phyloP scores from a whole-genome alignment of 2,329 filamentous ascomycete species.

The Kalaharituber pfeilii region DNA sequence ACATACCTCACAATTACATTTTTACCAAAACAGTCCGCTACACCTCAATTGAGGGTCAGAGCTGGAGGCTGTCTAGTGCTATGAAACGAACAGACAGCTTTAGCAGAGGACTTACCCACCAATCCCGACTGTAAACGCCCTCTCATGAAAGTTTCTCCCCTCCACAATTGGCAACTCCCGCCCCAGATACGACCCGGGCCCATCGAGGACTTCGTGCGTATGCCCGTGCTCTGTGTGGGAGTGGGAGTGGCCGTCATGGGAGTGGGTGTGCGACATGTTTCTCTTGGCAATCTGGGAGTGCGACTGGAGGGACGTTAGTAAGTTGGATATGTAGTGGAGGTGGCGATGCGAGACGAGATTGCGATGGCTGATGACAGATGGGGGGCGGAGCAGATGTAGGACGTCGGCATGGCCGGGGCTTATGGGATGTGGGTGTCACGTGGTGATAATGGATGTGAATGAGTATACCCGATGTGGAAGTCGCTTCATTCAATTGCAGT shows the following conservation, averaged over 20 bases:
- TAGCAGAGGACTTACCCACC: constrained; percentile 48
- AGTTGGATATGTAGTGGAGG: not conserved
- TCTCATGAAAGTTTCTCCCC: constrained; percentile 68
- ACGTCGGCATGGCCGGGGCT: too few species aligned
- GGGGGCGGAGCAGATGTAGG: not conserved
- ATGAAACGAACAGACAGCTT: not conserved
- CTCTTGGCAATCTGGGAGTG: not conserved
- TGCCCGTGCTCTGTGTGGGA: constrained; percentile 49
- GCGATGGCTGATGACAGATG: not conserved
- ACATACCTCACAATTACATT: not conserved
- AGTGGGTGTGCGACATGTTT: constrained; percentile 5
- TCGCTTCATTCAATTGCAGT: too few species aligned
- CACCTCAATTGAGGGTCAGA: too few species aligned
- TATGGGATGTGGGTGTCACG: too few species aligned
- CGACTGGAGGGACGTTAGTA: too few species aligned
- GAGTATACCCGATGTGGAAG: too few species aligned
- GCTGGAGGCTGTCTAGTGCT: not conserved
- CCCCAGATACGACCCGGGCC: constrained; percentile 73
- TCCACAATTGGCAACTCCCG: constrained; percentile 90
- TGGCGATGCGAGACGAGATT: not conserved
- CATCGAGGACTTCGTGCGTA: constrained; percentile 85
- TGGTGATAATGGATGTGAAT: too few species aligned
- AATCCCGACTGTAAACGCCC: constrained; percentile 94
- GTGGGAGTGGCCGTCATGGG: constrained; percentile 13
- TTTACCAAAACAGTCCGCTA: too few species aligned